Conservation (phyloP, 768 basidiomycete species). For the Suillus decipiens region DNA sequence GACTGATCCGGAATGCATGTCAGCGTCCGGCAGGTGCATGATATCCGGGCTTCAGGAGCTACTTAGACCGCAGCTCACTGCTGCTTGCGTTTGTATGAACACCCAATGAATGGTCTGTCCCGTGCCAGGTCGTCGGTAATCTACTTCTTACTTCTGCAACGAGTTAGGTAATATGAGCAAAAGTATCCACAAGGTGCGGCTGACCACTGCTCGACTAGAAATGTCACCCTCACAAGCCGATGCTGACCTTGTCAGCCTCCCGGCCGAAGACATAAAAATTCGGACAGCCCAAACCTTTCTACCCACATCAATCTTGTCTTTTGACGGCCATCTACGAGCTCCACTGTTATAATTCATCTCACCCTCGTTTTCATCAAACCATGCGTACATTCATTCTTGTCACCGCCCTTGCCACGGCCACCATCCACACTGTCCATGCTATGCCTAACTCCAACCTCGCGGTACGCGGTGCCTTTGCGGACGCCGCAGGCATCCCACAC, state of each 20-base stretch:
- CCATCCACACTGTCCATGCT: constrained; percentile 19
- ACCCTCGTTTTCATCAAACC: constrained; percentile 12
- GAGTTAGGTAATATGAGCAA: neutral
- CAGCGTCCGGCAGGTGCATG: neutral
- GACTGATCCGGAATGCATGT: neutral
- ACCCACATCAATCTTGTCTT: neutral
- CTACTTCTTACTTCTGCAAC: neutral
- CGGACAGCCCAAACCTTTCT: neutral
- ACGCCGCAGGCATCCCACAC: constrained; percentile 23
- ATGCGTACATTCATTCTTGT: constrained; percentile 28
- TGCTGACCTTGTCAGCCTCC: neutral
- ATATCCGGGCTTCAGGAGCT: neutral
- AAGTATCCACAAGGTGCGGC: neutral
- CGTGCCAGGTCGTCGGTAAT: neutral
- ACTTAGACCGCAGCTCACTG: neutral
- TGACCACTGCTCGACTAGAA: neutral
- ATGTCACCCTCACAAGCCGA: neutral
- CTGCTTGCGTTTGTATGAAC: neutral
- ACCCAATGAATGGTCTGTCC: neutral
- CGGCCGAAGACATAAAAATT: neutral
- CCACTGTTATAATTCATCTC: neutral
- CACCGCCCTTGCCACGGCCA: constrained; percentile 26
- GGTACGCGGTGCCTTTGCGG: constrained; percentile 16
- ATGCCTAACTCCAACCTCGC: constrained; percentile 28
- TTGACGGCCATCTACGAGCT: neutral